Evolutionary conservation across 2,329 filamentous ascomycete genomes (phyloP), one percentile per base, ranked within the genome.

Genomic region (Fusarium pseudoanthophilum): DNA sequence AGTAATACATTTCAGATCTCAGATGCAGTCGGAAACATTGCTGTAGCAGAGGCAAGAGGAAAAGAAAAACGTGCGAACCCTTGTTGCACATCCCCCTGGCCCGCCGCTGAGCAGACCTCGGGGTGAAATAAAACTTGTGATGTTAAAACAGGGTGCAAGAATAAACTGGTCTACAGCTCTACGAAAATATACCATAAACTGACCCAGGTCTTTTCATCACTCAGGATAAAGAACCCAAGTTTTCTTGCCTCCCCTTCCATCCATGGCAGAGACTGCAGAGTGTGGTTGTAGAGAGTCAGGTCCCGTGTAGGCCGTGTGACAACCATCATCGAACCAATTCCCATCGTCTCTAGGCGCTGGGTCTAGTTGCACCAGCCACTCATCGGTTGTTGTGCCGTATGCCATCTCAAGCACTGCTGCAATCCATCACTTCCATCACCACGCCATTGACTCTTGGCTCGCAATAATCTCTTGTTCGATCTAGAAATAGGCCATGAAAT

Each of bases 81-180:
- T 61, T 75, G 75, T 57, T 66, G 75, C 73, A 64, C 74, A 77
- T 77, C 74, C 75, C 75, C 75, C 75, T 75, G 74, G 64, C 71
- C 71, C 64, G 60, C 58, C 46, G 16, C 14, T 30, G 45, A 30
- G 10, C 26, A 48, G 45, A 15, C 26, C 26, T 16, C 6, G 4
- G 26, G 13, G 42, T 7, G 42, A 11, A 10, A 48, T 30, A 48
- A 48, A 48, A 48, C 45, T 11, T 21, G 18, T 15, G 13, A 30
- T 14, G 14, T 48, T 30, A 3, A 30, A 21, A 4, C 10, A 46
- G 3, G 26, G 26, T 48, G 26, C 18, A 9, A 48, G 45, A 48
- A 48, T 48, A 48, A 48, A 48, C 45, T 48, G 26, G 26, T 48
- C 45, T 21, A 48, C 8, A 28, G 18, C 45, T 48, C 9, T 15